phyloP scores from a whole-genome alignment of 2,329 filamentous ascomycete genomes.

The Trichoderma oligosporum region DNA sequence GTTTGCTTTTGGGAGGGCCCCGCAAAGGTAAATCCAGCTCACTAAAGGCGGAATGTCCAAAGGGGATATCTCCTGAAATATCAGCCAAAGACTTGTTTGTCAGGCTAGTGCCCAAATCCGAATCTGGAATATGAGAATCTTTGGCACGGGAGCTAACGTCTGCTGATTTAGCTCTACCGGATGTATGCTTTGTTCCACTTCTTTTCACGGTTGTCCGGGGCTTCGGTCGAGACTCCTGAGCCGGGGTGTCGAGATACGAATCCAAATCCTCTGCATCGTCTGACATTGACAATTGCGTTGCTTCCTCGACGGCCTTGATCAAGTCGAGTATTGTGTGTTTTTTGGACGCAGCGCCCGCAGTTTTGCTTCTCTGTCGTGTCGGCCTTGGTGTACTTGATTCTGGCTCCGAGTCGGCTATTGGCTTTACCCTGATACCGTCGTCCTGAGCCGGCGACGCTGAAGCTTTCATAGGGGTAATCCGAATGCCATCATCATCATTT shows the following conservation, averaged over 20 bases:
- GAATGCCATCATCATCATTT: conserved; percentile 33
- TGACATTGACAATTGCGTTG: conserved; percentile 27
- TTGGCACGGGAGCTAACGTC: conserved; percentile 31
- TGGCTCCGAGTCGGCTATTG: conserved; percentile 28
- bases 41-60: conserved; percentile 64
- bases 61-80: conserved; percentile 54
- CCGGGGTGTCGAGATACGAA: conserved; percentile 39
- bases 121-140: conserved; percentile 29
- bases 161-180: conserved; percentile 22
- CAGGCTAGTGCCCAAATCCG: conserved; percentile 36
- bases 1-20: conserved; percentile 42
- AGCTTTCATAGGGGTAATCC: conserved; percentile 28
- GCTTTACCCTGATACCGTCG: conserved; percentile 32
- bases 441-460: conserved; percentile 23
- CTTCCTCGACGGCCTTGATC: conserved; percentile 30
- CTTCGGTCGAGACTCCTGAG: conserved; percentile 32
- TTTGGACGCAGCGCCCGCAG: conserved; percentile 25
- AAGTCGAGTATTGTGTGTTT: conserved; percentile 25
- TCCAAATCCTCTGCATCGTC: conserved; percentile 37
- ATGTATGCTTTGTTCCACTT: conserved; percentile 22
- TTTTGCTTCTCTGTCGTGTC: conserved; percentile 29
- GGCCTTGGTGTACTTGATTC: conserved; percentile 25
- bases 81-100: conserved; percentile 55
- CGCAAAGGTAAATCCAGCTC: conserved; percentile 55
- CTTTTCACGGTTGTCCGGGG: conserved; percentile 30